A percentile compares a stretch with the other conserved stretches of the same genome.
phyloP scores from a whole-genome alignment of 495 filamentous ascomycete genomes.

The Aspergillus egyptiacus region DNA sequence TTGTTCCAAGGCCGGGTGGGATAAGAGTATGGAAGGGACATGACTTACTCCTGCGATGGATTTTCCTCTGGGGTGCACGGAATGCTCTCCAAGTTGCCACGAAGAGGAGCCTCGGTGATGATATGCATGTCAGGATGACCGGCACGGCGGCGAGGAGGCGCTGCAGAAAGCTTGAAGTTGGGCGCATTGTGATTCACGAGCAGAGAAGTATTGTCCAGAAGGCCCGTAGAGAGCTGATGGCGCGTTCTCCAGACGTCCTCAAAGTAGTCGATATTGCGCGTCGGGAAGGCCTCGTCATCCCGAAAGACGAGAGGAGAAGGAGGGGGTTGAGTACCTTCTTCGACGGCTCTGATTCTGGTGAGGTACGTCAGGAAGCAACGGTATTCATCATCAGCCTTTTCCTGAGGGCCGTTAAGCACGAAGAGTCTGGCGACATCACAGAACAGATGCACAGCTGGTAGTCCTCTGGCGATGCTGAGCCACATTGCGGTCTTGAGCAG shows the following conservation, averaged over 20 bases:
- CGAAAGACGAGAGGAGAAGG: constrained; percentile 5
- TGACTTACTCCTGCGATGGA: neutral
- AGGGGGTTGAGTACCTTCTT: constrained; percentile 3
- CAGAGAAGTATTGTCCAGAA: constrained; percentile 8
- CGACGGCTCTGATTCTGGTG: constrained; percentile 12
- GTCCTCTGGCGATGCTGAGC: constrained; percentile 24
- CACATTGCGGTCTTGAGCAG: constrained; percentile 23
- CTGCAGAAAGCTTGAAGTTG: neutral
- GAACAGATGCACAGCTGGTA: constrained; percentile 26
- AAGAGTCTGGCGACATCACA: constrained; percentile 22
- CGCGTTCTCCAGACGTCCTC: constrained; percentile 17
- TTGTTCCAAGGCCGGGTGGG: too few species aligned
- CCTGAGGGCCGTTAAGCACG: constrained; percentile 2
- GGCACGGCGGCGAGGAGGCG: constrained; percentile 8
- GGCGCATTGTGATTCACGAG: constrained; percentile 1
- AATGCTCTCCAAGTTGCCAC: neutral
- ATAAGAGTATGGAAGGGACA: too few species aligned
- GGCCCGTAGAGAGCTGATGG: constrained; percentile 3
- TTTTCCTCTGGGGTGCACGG: neutral
- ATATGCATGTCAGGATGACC: constrained; percentile 5
- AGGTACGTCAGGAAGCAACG: constrained; percentile 17
- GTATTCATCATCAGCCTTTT: neutral
- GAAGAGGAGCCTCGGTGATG: neutral
- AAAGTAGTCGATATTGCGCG: constrained; percentile 18
- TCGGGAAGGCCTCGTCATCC: neutral